Evolutionary conservation across 306 rosid genomes (phyloP).

Genomic region (Potentilla sterilis): DNA sequence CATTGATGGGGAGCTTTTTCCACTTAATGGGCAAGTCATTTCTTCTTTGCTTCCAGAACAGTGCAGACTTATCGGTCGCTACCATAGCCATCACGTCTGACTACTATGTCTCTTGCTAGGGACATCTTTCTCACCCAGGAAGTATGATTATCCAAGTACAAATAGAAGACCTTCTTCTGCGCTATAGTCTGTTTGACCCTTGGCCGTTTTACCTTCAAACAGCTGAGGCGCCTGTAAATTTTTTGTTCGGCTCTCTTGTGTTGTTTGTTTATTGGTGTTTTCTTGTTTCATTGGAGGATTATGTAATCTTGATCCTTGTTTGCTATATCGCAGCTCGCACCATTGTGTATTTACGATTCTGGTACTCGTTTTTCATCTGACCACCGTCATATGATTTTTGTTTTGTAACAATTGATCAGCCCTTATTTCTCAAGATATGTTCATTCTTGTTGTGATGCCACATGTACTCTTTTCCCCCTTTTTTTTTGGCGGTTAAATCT

Average conservation of each 20-base stretch:
- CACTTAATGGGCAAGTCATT: constrained; percentile 74
- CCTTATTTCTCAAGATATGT: neutral
- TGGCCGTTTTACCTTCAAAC: constrained; percentile 19
- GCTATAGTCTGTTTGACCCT: constrained; percentile 7
- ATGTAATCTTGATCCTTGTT: neutral
- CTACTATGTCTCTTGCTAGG: constrained; percentile 38
- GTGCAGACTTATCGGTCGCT: constrained; percentile 95
- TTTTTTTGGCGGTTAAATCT: neutral
- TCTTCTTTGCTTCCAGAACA: constrained; percentile 96
- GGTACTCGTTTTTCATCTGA: neutral
- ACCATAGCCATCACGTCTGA: constrained; percentile 45
- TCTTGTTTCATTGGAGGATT: neutral
- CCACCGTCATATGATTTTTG: constrained; percentile 10
- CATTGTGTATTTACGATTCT: constrained; percentile 26
- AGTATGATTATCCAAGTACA: constrained; percentile 15
- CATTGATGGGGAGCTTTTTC: constrained; percentile 96
- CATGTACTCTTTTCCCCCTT: neutral
- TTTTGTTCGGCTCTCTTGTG: constrained; percentile 26
- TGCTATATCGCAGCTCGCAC: constrained; percentile 3
- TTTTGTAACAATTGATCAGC: constrained; percentile 24
- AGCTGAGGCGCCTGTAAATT: constrained; percentile 44
- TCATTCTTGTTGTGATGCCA: neutral
- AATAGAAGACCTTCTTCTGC: constrained; percentile 22
- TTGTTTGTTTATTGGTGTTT: constrained; percentile 38
- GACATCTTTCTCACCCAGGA: constrained; percentile 23